A percentile compares a stretch with the other conserved stretches of the same genome.
phyloP scores from a whole-genome alignment of 2,329 filamentous ascomycete genomes.

The Phialophora expanda region DNA sequence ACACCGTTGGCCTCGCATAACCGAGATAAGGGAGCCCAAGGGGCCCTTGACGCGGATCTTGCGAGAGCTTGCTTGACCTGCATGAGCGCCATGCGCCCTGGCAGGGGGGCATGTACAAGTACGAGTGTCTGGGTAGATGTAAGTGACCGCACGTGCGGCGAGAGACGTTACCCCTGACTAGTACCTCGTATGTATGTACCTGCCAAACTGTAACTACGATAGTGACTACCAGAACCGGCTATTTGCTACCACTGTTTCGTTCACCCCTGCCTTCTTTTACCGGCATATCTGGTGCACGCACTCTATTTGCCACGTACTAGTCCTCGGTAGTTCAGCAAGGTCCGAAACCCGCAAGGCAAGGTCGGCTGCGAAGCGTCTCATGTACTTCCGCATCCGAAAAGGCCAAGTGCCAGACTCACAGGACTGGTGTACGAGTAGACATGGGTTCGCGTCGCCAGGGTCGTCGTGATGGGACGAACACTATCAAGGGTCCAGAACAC shows the following conservation, averaged over 20 bases:
- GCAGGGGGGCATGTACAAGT: not conserved
- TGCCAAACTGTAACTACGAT: too few relatives aligned
- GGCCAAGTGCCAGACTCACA: not conserved
- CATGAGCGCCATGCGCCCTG: not conserved
- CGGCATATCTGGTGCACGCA: not conserved
- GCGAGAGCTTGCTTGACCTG: not conserved
- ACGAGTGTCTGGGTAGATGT: not conserved
- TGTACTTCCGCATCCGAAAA: not conserved
- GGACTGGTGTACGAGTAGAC: not conserved
- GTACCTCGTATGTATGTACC: too few relatives aligned
- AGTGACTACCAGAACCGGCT: too few relatives aligned
- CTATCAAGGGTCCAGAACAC: not conserved
- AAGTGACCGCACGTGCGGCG: not conserved
- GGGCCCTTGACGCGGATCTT: not conserved
- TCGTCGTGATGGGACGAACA: too few relatives aligned
- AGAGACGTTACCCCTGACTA: not conserved
- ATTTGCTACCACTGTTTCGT: too few relatives aligned
- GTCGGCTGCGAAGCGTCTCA: too few relatives aligned
- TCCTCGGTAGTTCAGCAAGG: not conserved
- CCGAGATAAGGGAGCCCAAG: not conserved
- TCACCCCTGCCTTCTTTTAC: not conserved
- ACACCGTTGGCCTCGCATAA: not conserved
- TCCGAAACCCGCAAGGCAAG: not conserved
- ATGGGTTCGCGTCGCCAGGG: not conserved
- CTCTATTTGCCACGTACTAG: too few relatives aligned